Evolutionary conservation across 768 basidiomycete genomes (phyloP).

Genomic region (Pisolithus microcarpus): DNA sequence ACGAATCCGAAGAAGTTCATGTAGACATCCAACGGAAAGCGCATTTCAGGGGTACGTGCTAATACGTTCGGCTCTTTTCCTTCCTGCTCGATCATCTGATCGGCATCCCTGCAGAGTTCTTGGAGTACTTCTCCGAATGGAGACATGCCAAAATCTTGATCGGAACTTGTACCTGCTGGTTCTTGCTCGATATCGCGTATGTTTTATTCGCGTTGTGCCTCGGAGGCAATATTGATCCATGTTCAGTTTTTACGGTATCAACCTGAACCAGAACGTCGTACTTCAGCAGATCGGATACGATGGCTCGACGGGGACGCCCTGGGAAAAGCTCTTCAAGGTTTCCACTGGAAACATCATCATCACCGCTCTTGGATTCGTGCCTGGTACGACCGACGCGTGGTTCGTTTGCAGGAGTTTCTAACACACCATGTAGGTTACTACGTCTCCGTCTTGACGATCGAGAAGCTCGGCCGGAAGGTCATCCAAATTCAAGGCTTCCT

Average conservation of each 20-base stretch:
- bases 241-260: slow-evolving; percentile 67
- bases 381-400: slow-evolving; percentile 35
- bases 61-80: too few relatives aligned
- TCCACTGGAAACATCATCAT: slow-evolving; percentile 65
- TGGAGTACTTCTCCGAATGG: slow-evolving; percentile 67
- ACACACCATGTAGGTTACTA: slow-evolving; percentile 48
- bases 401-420: neutral
- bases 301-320: slow-evolving; percentile 47
- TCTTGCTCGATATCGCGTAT: slow-evolving; percentile 67
- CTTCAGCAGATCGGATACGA: slow-evolving; percentile 65
- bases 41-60: slow-evolving; percentile 40
- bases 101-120: slow-evolving; percentile 39
- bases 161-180: slow-evolving; percentile 66
- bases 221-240: neutral
- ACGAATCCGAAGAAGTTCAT: neutral
- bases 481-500: slow-evolving; percentile 76
- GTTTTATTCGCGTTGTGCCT: neutral
- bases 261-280: slow-evolving; percentile 71
- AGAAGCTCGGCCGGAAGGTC: slow-evolving; percentile 64
- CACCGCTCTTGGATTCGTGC: slow-evolving; percentile 69
- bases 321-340: slow-evolving; percentile 62
- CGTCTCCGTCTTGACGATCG: slow-evolving; percentile 59
- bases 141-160: slow-evolving; percentile 58
- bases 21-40: slow-evolving; percentile 35
- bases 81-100: neutral